Conservation (phyloP, 2,329 filamentous ascomycete genomes). For the Exophiala aquamarina region DNA sequence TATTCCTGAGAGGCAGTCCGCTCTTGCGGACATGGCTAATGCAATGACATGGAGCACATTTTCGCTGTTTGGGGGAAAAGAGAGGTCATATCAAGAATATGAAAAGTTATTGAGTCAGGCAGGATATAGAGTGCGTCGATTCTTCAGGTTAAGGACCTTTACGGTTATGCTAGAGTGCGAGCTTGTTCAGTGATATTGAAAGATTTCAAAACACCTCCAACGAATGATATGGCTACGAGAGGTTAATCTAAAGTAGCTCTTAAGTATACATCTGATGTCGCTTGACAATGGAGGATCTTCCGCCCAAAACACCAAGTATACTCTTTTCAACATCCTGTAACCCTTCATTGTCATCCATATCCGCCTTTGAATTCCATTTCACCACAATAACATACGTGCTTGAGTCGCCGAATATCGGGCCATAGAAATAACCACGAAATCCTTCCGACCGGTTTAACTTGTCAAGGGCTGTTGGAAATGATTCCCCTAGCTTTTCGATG, state of each 20-base stretch:
- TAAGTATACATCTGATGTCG: not conserved
- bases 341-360: conserved; percentile 1
- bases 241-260: too few relatives aligned
- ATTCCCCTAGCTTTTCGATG: not conserved
- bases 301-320: not conserved
- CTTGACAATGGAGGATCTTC: not conserved
- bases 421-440: not conserved
- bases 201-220: too few relatives aligned
- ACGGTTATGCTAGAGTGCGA: conserved; percentile 13
- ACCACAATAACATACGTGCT: not conserved
- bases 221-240: too few relatives aligned
- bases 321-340: not conserved
- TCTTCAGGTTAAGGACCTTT: conserved; percentile 12
- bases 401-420: not conserved
- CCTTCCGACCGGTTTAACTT: not conserved
- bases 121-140: conserved; percentile 1
- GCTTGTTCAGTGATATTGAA: too few relatives aligned
- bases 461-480: not conserved
- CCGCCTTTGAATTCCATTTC: conserved; percentile 1
- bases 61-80: conserved; percentile 12
- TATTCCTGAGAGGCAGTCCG: conserved; percentile 6
- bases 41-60: conserved; percentile 13
- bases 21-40: conserved; percentile 8
- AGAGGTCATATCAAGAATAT: conserved; percentile 13
- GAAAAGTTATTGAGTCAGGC: conserved; percentile 3